phyloP scores from a whole-genome alignment of 2,329 filamentous ascomycete genomes.

The Fusarium palustre region DNA sequence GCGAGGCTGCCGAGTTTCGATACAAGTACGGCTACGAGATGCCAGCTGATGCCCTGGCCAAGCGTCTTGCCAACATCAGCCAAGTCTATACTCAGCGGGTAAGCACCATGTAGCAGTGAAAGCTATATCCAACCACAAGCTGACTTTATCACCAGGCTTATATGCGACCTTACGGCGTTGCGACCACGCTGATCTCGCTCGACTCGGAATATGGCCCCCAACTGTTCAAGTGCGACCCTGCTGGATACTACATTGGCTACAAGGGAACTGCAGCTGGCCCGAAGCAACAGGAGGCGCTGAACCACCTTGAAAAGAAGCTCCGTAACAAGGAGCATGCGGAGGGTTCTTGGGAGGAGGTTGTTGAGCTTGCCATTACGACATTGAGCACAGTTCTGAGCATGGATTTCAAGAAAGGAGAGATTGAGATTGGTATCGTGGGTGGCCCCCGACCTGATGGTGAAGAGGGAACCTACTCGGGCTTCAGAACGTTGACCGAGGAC shows the following conservation, averaged over 20 bases:
- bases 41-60: slow-evolving; percentile 96
- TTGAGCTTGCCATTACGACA: slow-evolving; percentile 95
- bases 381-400: slow-evolving; percentile 97
- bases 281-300: slow-evolving; percentile 98
- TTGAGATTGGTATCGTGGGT: slow-evolving; percentile 97
- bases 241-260: slow-evolving; percentile 98
- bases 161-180: slow-evolving; percentile 97
- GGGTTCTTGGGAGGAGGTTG: slow-evolving; percentile 95
- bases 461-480: slow-evolving; percentile 81
- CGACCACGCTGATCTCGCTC: slow-evolving; percentile 92
- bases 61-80: slow-evolving; percentile 98
- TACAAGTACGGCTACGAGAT: slow-evolving; percentile 99
- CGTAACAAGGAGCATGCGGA: slow-evolving; percentile 98
- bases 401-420: slow-evolving; percentile 99
- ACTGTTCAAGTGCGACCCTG: slow-evolving; percentile 98
- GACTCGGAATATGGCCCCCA: slow-evolving; percentile 93
- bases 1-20: slow-evolving; percentile 95
- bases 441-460: slow-evolving; percentile 84
- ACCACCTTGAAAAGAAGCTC: slow-evolving; percentile 99
- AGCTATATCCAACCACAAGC: slow-evolving; percentile 28
- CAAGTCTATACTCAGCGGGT: slow-evolving; percentile 99
- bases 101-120: slow-evolving; percentile 47
- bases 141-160: slow-evolving; percentile 71
- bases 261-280: slow-evolving; percentile 97
- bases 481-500: slow-evolving; percentile 92